Conservation (phyloP, 352 stramenopile genomes). For the Phytopythium delawarense region DNA sequence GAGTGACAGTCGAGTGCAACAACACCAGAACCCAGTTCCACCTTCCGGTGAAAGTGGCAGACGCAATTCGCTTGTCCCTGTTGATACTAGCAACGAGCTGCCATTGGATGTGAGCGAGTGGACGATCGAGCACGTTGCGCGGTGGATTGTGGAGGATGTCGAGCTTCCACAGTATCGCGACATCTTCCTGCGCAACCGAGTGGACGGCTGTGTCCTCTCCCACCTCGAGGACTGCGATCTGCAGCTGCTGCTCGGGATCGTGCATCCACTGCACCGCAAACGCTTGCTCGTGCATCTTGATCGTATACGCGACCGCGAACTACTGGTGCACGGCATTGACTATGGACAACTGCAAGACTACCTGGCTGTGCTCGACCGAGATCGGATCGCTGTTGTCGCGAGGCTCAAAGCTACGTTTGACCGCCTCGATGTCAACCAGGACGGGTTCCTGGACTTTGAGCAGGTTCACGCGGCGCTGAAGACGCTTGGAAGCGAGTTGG, state of each 20-base stretch:
- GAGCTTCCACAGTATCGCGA: constrained; percentile 47
- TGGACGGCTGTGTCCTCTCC: constrained; percentile 64
- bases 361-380: constrained; percentile 58
- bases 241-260: constrained; percentile 56
- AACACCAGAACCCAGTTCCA: background rate
- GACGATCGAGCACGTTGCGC: constrained; percentile 39
- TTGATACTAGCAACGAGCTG: constrained; percentile 2
- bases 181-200: constrained; percentile 42
- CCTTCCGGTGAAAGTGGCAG: background rate
- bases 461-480: constrained; percentile 43
- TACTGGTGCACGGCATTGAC: constrained; percentile 54
- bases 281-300: constrained; percentile 55
- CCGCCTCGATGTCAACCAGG: constrained; percentile 49
- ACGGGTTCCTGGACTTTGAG: constrained; percentile 50
- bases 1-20: background rate
- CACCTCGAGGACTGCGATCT: constrained; percentile 56
- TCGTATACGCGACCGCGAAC: constrained; percentile 53
- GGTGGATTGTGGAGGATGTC: constrained; percentile 47
- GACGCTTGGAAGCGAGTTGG: constrained; percentile 4
- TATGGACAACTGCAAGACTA: constrained; percentile 76
- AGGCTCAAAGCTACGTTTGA: constrained; percentile 72
- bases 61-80: too few relatives aligned
- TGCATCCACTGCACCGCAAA: constrained; percentile 51
- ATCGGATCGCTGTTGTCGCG: constrained; percentile 58
- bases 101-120: constrained; percentile 48